A percentile compares a stretch with the other conserved stretches of the same genome.
phyloP scores from a whole-genome alignment of 2,329 filamentous ascomycete species.

The Torrubiellomyces zombiae region DNA sequence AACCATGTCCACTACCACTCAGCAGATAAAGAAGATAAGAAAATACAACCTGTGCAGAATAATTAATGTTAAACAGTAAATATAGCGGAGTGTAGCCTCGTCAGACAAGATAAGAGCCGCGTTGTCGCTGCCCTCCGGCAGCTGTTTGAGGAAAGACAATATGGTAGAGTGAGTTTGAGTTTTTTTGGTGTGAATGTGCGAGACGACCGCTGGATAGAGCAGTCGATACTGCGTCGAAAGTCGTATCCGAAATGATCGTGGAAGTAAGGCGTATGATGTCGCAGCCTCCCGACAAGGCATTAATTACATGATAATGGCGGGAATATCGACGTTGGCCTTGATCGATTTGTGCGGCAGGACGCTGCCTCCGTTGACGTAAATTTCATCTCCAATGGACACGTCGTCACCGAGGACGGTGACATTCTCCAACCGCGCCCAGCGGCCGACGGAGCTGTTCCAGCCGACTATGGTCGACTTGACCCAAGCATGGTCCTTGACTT shows the following conservation, averaged over 20 bases:
- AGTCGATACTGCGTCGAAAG: too few species aligned
- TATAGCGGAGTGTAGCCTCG: not conserved
- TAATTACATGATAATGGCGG: conserved; percentile 49
- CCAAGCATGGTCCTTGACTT: conserved; percentile 98
- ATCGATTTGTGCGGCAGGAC: conserved; percentile 97
- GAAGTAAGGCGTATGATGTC: not conserved
- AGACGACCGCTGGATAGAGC: not conserved
- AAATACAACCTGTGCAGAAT: not conserved
- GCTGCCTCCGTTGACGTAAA: conserved; percentile 94
- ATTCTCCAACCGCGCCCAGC: conserved; percentile 93
- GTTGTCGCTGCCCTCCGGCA: too few species aligned
- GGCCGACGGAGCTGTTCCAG: conserved; percentile 92
- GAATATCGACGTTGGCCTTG: conserved; percentile 87
- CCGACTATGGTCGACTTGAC: conserved; percentile 97
- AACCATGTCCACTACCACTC: not conserved
- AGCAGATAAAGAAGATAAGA: not conserved
- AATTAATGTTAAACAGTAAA: not conserved
- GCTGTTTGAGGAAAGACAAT: conserved; percentile 2
- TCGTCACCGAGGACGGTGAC: conserved; percentile 96
- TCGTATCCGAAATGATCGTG: conserved; percentile 1
- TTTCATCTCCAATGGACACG: conserved; percentile 92
- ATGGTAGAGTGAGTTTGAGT: conserved; percentile 1
- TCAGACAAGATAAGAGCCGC: too few species aligned
- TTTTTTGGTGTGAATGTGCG: not conserved
- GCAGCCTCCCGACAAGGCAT: conserved; percentile 1